A percentile compares a stretch with the other conserved stretches of the same genome.
phyloP scores from a whole-genome alignment of 352 stramenopile species.

The Globisporangium ultimum region DNA sequence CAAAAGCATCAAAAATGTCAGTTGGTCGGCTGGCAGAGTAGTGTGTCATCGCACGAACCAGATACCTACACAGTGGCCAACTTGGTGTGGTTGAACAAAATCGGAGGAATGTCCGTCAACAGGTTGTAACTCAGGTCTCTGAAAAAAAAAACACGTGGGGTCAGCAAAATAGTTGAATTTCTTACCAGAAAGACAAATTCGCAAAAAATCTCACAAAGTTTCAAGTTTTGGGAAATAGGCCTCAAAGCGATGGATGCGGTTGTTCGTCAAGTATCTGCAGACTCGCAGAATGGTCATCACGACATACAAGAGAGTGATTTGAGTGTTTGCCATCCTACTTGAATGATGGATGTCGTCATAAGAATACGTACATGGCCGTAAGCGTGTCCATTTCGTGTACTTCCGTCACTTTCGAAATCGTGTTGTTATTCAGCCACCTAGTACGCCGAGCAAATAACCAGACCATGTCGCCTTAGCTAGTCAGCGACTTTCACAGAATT shows the following conservation, averaged over 20 bases:
- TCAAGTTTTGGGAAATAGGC: slow-evolving; percentile 2
- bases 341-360: too few species aligned
- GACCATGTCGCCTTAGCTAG: not conserved
- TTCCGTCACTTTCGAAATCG: not conserved
- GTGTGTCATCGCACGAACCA: too few species aligned
- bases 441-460: not conserved
- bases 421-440: slow-evolving; percentile 7
- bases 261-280: not conserved
- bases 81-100: slow-evolving; percentile 3
- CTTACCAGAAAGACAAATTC: not conserved
- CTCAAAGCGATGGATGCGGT: slow-evolving; percentile 5
- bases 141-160: too few species aligned
- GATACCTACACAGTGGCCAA: slow-evolving; percentile 1
- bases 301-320: not conserved
- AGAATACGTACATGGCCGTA: not conserved
- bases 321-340: too few species aligned
- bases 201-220: not conserved
- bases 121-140: slow-evolving; percentile 1
- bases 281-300: not conserved
- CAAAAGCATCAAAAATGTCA: not conserved
- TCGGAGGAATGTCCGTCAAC: not conserved
- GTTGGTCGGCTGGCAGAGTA: not conserved
- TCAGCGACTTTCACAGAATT: not conserved
- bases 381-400: not conserved
- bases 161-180: not conserved